These are phyloP conservation scores for Senecio squalidus DNA, from an alignment of 140 eudicot genomes.

Conservation along the genomic window DNA sequence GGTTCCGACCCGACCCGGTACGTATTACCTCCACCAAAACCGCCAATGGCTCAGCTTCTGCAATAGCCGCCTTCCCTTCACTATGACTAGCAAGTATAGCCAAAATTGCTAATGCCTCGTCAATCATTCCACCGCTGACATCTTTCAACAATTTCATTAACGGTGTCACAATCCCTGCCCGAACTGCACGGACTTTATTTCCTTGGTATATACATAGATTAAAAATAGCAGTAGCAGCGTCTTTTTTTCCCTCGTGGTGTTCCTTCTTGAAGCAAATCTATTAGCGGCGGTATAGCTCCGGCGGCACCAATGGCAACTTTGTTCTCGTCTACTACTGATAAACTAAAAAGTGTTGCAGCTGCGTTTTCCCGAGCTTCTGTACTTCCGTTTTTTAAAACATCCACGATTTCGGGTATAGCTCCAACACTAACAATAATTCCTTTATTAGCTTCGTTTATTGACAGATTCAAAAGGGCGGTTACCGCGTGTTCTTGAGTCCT, in stretches of 20 bases:
- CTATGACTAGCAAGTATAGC: slow-evolving; percentile 80
- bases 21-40: slow-evolving; percentile 73
- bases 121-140: slow-evolving; percentile 88
- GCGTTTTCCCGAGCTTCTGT: slow-evolving; percentile 92
- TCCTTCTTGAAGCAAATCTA: slow-evolving; percentile 70
- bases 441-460: slow-evolving; percentile 86
- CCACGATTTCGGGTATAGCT: slow-evolving; percentile 89
- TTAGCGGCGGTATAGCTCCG: slow-evolving; percentile 84
- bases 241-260: slow-evolving; percentile 94
- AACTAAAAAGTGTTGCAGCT: slow-evolving; percentile 94
- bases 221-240: slow-evolving; percentile 95
- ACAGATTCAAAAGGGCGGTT: slow-evolving; percentile 86
- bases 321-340: slow-evolving; percentile 88
- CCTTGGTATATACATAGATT: slow-evolving; percentile 85
- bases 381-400: slow-evolving; percentile 83
- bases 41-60: slow-evolving; percentile 62
- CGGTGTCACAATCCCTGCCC: slow-evolving; percentile 79
- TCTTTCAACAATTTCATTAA: slow-evolving; percentile 70
- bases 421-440: slow-evolving; percentile 72
- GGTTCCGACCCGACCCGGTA: slow-evolving; percentile 80
- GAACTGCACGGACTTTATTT: slow-evolving; percentile 88
- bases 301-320: slow-evolving; percentile 98
- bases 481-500: slow-evolving; percentile 95
- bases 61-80: slow-evolving; percentile 81
- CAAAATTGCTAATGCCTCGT: slow-evolving; percentile 80